Percentiles rank a stretch among this genome's conserved stretches.
These are phyloP conservation scores for Rosa rugosa DNA, from an alignment of 306 rosid genomes.

Conservation along the genomic window DNA sequence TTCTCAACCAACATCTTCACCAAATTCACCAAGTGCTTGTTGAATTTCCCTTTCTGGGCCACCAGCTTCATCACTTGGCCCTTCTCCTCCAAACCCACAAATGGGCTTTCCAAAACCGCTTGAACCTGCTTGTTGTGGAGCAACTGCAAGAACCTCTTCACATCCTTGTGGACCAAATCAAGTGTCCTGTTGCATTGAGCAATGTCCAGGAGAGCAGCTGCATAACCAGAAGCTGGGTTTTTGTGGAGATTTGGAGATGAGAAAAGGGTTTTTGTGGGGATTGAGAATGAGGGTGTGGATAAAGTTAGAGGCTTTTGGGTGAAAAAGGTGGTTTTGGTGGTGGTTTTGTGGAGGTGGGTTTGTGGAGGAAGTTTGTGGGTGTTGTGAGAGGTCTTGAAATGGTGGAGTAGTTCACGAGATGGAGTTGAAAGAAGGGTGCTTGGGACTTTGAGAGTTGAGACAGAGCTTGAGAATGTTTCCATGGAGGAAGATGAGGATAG, in stretches of 20 bases:
- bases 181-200: slow-evolving; percentile 58
- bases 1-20: slow-evolving; percentile 64
- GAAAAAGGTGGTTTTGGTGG: slow-evolving; percentile 36
- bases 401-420: slow-evolving; percentile 42
- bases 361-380: slow-evolving; percentile 31
- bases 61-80: slow-evolving; percentile 38
- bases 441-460: slow-evolving; percentile 54
- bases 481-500: slow-evolving; percentile 37
- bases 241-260: slow-evolving; percentile 35
- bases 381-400: slow-evolving; percentile 35
- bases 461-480: slow-evolving; percentile 71
- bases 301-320: slow-evolving; percentile 30
- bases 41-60: slow-evolving; percentile 40
- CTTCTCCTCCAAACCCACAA: slow-evolving; percentile 32
- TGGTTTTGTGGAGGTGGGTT: slow-evolving; percentile 35
- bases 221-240: slow-evolving; percentile 66
- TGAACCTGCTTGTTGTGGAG: slow-evolving; percentile 31
- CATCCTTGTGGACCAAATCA: slow-evolving; percentile 52
- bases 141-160: slow-evolving; percentile 44
- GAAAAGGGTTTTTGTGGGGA: slow-evolving; percentile 23
- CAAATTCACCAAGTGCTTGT: slow-evolving; percentile 50
- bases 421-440: slow-evolving; percentile 21
- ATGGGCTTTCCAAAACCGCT: slow-evolving; percentile 19
- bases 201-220: slow-evolving; percentile 65
- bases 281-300: slow-evolving; percentile 22